Base-by-base conservation (phyloP, 805 yeast genomes). In the Kodamaea kaohsiungensis region DNA sequence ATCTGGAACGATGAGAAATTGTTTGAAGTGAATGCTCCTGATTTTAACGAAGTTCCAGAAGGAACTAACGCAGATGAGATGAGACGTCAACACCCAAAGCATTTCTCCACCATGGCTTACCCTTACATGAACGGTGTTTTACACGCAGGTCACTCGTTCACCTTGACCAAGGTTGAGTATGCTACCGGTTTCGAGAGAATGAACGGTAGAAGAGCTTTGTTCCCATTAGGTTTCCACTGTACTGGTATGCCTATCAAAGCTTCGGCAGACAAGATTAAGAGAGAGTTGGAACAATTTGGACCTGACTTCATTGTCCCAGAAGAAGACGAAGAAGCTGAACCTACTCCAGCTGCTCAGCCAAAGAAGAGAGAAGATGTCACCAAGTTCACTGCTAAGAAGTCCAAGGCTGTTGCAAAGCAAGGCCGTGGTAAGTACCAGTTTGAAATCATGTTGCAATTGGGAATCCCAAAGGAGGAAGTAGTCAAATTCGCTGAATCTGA, bases 51-150 rank as follows among this genome's bases (percentile, higher is more conserved):
- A 62, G 76, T 65, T 51, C 69, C 77, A 22, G 16, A 27, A 7
- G 68, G 63, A 46, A 72, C 70, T 45, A 75, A 72, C 57, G 71
- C 76, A 30, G 96, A 87, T 49, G 90, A 88, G 66, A 79, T 95
- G 58, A 91, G 89, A 64, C 80, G 77, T 56, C 81, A 85, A 65
- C 80, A 87, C 70, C 98, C 98, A 54, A 95, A 95, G 72, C 88
- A 81, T 75, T 87, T 91, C 78, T 82, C 90, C 19, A 87, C 96
- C 49, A 92, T 95, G 97, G 98, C 99, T 9, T 95, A 91, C 68
- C 99, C 99, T 45, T 95, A 95, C 75, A 93, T 93, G 98, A 95
- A 95, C 73, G 99, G 99, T 78, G 95, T 89, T 49, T 79, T 95
- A 61, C 99, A 95, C 64, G 98, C 97, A 49, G 99, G 99, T 56